Conservation (phyloP, 2,329 filamentous ascomycete species). For the Trichocomaceae sp. region DNA sequence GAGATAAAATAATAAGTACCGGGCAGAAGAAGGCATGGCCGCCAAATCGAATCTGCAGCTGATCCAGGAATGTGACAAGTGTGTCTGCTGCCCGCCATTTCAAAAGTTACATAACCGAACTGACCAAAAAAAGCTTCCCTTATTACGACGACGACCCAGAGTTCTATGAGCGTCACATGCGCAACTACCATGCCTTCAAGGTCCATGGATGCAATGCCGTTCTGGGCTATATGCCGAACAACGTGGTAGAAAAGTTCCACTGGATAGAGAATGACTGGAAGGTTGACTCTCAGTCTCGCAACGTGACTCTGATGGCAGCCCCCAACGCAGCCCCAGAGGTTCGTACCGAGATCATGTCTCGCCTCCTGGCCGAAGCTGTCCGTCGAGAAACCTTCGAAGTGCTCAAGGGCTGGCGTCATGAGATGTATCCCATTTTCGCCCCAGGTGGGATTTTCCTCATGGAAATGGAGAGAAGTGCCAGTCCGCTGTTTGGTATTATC, state of each 20-base stretch:
- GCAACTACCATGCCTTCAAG: constrained; percentile 58
- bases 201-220: constrained; percentile 58
- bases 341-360: constrained; percentile 53
- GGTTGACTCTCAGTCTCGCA: constrained; percentile 54
- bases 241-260: constrained; percentile 36
- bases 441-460: constrained; percentile 54
- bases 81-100: constrained; percentile 14
- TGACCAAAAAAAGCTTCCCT: constrained; percentile 61
- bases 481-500: constrained; percentile 66
- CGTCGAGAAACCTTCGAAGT: constrained; percentile 65
- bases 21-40: background rate
- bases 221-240: constrained; percentile 54
- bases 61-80: constrained; percentile 52
- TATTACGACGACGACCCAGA: constrained; percentile 58
- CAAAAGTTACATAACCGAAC: no score
- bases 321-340: constrained; percentile 53
- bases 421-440: constrained; percentile 72
- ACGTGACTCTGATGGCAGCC: constrained; percentile 55
- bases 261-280: constrained; percentile 52
- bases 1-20: no score
- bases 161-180: constrained; percentile 49
- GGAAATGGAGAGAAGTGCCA: constrained; percentile 69
- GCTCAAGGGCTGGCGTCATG: constrained; percentile 71
- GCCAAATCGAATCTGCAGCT: constrained; percentile 39
- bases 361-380: constrained; percentile 62